These are phyloP conservation scores for Emergomyces orientalis DNA, from an alignment of 2,329 filamentous ascomycete genomes.

Conservation along the genomic window DNA sequence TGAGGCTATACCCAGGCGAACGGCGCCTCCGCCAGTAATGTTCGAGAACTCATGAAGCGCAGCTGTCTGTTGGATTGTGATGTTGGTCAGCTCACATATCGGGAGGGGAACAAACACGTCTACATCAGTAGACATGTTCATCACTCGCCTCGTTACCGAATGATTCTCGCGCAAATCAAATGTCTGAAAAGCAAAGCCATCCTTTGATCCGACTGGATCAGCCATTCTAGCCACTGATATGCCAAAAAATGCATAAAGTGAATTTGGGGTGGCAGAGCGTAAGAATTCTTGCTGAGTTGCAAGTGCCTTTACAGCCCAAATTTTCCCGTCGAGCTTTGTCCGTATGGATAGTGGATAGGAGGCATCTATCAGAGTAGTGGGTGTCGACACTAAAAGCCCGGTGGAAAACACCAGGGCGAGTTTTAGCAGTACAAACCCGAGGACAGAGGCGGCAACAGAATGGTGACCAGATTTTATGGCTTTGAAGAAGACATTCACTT, in stretches of 20 bases:
- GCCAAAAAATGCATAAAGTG: neutral
- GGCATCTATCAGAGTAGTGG: neutral
- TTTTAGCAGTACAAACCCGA: neutral
- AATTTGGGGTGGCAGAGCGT: neutral
- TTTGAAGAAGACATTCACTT: neutral
- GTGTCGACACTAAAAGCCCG: neutral
- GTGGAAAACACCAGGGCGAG: slow-evolving; percentile 1
- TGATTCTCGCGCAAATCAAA: neutral
- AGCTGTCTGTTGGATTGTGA: neutral
- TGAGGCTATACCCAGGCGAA: neutral
- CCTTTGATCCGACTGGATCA: neutral
- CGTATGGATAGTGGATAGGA: neutral
- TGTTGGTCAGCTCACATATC: neutral
- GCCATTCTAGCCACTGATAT: neutral
- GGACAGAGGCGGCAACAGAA: neutral
- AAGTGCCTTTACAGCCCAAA: neutral
- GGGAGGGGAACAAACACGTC: neutral
- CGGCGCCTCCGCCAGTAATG: neutral
- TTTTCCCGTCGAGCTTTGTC: neutral
- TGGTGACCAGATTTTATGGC: neutral
- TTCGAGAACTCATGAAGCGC: neutral
- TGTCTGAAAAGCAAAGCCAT: neutral
- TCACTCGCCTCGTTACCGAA: neutral
- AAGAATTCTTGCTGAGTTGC: neutral
- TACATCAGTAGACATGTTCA: neutral